These are phyloP conservation scores for Malassezia vespertilionis DNA, from an alignment of 1,284 basidiomycete species.

Conservation along the genomic window DNA sequence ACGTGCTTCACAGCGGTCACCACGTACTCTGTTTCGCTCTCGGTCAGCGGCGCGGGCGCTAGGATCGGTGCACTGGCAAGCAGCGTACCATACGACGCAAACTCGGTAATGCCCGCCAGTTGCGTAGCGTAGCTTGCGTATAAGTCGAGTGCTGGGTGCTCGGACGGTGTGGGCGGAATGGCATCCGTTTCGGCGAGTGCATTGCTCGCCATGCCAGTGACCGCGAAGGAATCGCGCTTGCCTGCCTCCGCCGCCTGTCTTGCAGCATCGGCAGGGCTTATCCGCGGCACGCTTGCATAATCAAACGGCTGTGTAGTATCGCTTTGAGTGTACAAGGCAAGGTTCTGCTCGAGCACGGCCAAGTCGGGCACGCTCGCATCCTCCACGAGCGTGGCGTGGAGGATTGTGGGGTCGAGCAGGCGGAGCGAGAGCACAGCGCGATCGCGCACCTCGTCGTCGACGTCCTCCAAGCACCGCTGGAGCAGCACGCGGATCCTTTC, in stretches of 20 bases:
- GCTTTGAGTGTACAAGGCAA: conserved; percentile 32
- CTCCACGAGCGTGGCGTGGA: conserved; percentile 77
- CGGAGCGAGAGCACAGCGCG: conserved; percentile 80
- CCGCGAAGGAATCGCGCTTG: background rate
- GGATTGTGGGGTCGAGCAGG: conserved; percentile 62
- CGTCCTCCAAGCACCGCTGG: conserved; percentile 82
- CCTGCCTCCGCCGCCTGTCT: conserved; percentile 51
- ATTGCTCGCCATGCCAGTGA: background rate
- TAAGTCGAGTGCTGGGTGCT: conserved; percentile 3
- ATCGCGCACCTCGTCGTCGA: conserved; percentile 97
- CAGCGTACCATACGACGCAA: conserved; percentile 72
- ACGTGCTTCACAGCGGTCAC: conserved; percentile 93
- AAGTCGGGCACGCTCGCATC: conserved; percentile 58
- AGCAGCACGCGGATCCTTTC: conserved; percentile 66
- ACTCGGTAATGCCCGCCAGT: conserved; percentile 72
- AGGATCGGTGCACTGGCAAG: conserved; percentile 75
- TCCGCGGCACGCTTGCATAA: conserved; percentile 29
- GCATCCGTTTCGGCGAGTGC: background rate
- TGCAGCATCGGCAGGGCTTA: conserved; percentile 15
- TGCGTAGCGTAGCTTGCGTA: conserved; percentile 66
- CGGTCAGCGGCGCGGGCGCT: conserved; percentile 63
- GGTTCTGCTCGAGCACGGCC: conserved; percentile 32
- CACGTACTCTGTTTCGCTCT: conserved; percentile 95
- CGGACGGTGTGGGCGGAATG: background rate
- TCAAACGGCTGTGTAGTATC: conserved; percentile 30